Conservation (phyloP, 129 eudicot genomes). For the Tanacetum coccineum region DNA sequence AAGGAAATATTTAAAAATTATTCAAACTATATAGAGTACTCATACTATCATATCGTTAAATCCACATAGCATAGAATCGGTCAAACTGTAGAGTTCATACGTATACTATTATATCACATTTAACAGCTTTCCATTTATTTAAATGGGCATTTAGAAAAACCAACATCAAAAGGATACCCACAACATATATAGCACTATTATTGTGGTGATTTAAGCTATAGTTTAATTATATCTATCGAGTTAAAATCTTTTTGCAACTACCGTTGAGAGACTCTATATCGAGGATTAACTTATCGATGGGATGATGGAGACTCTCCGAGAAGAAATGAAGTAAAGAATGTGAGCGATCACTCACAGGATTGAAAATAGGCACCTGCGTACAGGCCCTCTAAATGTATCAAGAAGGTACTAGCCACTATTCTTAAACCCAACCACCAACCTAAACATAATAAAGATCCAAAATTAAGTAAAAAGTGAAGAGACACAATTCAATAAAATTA, state of each 20-base stretch:
- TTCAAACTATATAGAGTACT: too few species aligned
- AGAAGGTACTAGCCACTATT: constrained; percentile 76
- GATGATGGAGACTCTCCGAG: constrained; percentile 60
- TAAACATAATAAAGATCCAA: not conserved
- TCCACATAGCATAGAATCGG: not conserved
- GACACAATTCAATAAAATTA: too few species aligned
- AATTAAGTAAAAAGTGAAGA: not conserved
- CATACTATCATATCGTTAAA: too few species aligned
- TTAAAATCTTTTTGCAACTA: constrained; percentile 24
- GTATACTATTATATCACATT: not conserved
- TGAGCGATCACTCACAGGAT: constrained; percentile 79
- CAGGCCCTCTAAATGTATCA: constrained; percentile 98
- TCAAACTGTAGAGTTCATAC: constrained; percentile 14
- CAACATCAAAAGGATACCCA: not conserved
- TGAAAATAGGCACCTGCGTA: constrained; percentile 79
- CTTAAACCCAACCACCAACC: constrained; percentile 97
- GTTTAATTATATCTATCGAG: constrained; percentile 10
- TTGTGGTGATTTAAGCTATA: constrained; percentile 1
- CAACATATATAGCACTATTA: not conserved
- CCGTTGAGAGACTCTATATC: constrained; percentile 10
- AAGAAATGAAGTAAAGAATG: constrained; percentile 77
- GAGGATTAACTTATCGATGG: constrained; percentile 29
- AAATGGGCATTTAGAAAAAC: not conserved
- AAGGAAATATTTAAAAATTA: too few species aligned
- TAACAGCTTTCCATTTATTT: constrained; percentile 5